Percentiles rank a stretch among this genome's conserved stretches.
Conservation (phyloP, 2,329 filamentous ascomycete genomes). For the Hymenoscyphus fraxineus region DNA sequence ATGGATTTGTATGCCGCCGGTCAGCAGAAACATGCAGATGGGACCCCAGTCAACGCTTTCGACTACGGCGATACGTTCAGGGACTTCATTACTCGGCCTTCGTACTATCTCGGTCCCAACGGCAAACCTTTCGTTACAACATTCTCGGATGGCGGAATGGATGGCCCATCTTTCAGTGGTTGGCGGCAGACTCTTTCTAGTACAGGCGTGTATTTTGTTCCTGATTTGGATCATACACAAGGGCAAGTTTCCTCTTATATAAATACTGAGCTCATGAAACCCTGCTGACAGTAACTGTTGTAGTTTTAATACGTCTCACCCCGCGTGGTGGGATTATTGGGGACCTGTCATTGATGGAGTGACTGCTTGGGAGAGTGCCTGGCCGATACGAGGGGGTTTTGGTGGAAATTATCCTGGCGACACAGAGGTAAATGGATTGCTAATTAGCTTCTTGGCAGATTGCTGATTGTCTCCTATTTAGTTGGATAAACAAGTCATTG, state of each 20-base stretch:
- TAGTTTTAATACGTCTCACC: constrained; percentile 29
- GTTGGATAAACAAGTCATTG: background rate
- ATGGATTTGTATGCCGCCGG: constrained; percentile 34
- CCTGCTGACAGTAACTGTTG: background rate
- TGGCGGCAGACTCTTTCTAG: background rate
- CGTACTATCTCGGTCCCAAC: constrained; percentile 33
- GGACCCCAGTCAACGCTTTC: background rate
- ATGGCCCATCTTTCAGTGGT: background rate
- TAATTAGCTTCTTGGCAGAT: constrained; percentile 20
- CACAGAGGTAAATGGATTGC: background rate
- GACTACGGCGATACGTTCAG: background rate
- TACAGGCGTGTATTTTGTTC: constrained; percentile 34
- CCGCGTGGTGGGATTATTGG: constrained; percentile 33
- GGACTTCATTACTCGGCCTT: constrained; percentile 4
- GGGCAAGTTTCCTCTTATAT: constrained; percentile 24
- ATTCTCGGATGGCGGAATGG: background rate
- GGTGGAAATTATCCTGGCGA: constrained; percentile 25
- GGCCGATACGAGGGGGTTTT: constrained; percentile 34
- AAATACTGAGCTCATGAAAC: background rate
- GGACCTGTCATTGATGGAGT: constrained; percentile 35
- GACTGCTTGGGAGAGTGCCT: constrained; percentile 39
- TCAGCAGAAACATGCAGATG: background rate
- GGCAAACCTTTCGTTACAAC: constrained; percentile 31
- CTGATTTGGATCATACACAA: constrained; percentile 32
- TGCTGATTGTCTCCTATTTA: background rate